phyloP scores from a whole-genome alignment of 768 basidiomycete species.

The Rickenella mellea region DNA sequence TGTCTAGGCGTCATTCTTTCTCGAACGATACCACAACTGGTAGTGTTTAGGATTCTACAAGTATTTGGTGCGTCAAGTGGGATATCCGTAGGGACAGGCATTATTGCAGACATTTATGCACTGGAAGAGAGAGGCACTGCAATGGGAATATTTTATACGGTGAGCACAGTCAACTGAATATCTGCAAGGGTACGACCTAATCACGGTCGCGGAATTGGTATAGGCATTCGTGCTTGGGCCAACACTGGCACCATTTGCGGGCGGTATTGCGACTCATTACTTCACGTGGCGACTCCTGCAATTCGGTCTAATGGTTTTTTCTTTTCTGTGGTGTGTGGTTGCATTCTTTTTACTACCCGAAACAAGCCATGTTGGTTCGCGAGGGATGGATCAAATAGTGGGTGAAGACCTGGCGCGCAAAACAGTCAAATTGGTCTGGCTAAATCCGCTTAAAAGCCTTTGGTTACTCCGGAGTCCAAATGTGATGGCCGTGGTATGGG shows the following conservation, averaged over 20 bases:
- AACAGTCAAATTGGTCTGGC: conserved; percentile 26
- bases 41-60: conserved; percentile 58
- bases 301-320: conserved; percentile 29
- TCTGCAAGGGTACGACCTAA: neutral
- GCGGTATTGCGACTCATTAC: conserved; percentile 49
- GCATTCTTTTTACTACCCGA: conserved; percentile 49
- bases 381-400: conserved; percentile 52
- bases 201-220: neutral
- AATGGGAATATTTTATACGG: conserved; percentile 50
- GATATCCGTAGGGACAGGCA: conserved; percentile 43
- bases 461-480: conserved; percentile 50
- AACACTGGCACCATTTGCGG: conserved; percentile 49
- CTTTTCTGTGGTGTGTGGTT: conserved; percentile 27
- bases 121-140: conserved; percentile 53
- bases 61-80: conserved; percentile 53
- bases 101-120: conserved; percentile 59
- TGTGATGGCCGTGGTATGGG: conserved; percentile 41
- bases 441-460: conserved; percentile 53
- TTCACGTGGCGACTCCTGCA: conserved; percentile 63
- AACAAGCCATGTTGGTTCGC: conserved; percentile 51
- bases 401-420: conserved; percentile 3
- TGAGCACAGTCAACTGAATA: conserved; percentile 14
- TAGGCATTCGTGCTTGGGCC: conserved; percentile 50
- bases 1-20: conserved; percentile 52
- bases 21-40: conserved; percentile 30